Conservation (phyloP, 345 rosid species). For the Eucalyptus camaldulensis region DNA sequence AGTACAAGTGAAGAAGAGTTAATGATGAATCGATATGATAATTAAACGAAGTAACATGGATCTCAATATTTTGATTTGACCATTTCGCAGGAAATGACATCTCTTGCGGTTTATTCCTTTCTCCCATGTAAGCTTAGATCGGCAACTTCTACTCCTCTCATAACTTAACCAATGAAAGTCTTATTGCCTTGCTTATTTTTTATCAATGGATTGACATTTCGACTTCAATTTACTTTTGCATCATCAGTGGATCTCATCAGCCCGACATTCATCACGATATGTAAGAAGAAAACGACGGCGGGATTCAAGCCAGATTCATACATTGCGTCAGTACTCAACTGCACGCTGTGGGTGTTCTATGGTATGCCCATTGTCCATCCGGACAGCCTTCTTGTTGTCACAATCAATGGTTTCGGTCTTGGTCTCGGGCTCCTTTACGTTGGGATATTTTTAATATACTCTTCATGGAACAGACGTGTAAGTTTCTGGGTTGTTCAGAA, state of each 20-base stretch:
- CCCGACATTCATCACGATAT: constrained; percentile 42
- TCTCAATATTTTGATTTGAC: not conserved
- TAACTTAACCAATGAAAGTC: not conserved
- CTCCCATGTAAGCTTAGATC: constrained; percentile 46
- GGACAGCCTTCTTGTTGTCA: constrained; percentile 37
- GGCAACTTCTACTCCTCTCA: not conserved
- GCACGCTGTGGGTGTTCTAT: constrained; percentile 56
- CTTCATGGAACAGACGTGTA: constrained; percentile 16
- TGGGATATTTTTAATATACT: constrained; percentile 31
- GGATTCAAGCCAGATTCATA: constrained; percentile 67
- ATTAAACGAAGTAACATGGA: not conserved
- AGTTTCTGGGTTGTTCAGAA: not conserved
- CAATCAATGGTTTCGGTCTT: constrained; percentile 52
- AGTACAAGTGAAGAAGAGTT: not conserved
- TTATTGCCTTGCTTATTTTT: not conserved
- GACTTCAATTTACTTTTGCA: not conserved
- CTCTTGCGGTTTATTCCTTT: constrained; percentile 49
- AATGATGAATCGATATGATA: no score
- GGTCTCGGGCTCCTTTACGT: constrained; percentile 38
- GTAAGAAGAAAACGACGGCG: constrained; percentile 28
- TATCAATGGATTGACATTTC: not conserved
- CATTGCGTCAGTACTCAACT: constrained; percentile 49
- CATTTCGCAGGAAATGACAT: constrained; percentile 42
- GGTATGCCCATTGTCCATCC: constrained; percentile 56
- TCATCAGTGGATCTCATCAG: constrained; percentile 7